These are phyloP conservation scores for Diaporthe destruens DNA, from an alignment of 2,329 filamentous ascomycete species.

Conservation along the genomic window DNA sequence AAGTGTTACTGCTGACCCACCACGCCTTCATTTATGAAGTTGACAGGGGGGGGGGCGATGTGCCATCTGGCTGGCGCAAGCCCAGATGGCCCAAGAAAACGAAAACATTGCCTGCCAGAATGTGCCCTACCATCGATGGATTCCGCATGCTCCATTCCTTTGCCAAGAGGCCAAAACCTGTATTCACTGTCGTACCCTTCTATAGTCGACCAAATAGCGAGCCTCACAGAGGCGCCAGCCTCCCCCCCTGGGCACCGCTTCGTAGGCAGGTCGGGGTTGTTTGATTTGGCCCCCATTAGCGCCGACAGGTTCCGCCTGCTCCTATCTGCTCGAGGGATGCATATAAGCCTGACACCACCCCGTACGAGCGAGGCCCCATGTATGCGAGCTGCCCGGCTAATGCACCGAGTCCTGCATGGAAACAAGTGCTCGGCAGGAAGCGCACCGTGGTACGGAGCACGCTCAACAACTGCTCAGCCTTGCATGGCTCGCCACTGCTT, in stretches of 20 bases:
- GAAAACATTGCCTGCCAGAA: constrained; percentile 9
- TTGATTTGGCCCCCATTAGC: constrained; percentile 8
- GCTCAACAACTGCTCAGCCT: constrained; percentile 20
- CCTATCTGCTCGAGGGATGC: background rate
- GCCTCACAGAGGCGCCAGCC: constrained; percentile 12
- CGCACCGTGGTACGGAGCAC: background rate
- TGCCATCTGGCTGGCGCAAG: background rate
- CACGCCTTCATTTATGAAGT: background rate
- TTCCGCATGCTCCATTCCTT: constrained; percentile 9
- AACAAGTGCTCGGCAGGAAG: constrained; percentile 3
- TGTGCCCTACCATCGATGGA: constrained; percentile 23
- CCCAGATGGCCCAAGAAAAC: background rate
- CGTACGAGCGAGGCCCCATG: background rate
- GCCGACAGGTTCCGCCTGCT: constrained; percentile 5
- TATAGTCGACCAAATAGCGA: constrained; percentile 23
- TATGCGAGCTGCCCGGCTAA: constrained; percentile 10
- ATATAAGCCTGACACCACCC: constrained; percentile 27
- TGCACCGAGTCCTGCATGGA: constrained; percentile 27
- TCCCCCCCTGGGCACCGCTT: background rate
- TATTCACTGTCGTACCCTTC: constrained; percentile 5
- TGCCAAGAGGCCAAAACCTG: constrained; percentile 28
- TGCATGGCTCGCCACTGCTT: background rate
- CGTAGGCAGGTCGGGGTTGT: background rate
- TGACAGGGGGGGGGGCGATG: background rate
- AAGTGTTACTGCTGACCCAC: constrained; percentile 15